Percentiles rank a stretch among this genome's conserved stretches.
phyloP scores from a whole-genome alignment of 2,329 filamentous ascomycete genomes.

The Clarireedia hainanense region DNA sequence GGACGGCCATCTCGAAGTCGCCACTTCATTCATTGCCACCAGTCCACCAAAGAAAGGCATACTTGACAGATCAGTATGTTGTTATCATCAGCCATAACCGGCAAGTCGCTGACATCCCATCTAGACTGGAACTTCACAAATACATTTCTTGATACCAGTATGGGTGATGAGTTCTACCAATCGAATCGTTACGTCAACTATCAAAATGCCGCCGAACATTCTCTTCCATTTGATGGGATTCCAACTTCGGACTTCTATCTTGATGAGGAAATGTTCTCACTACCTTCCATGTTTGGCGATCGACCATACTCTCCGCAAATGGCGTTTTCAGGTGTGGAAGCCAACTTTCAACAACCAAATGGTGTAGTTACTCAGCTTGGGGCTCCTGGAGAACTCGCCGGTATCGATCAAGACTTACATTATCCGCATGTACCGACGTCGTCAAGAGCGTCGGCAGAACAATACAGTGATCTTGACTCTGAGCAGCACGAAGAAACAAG shows the following conservation, averaged over 20 bases:
- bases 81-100: neutral
- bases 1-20: neutral
- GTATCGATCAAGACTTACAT: too few relatives aligned
- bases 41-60: too few relatives aligned
- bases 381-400: too few relatives aligned
- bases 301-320: neutral
- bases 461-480: neutral
- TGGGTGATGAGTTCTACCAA: neutral
- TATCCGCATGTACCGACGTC: too few relatives aligned
- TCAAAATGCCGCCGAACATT: neutral
- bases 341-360: neutral
- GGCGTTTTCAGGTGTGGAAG: neutral
- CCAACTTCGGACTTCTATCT: neutral
- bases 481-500: too few relatives aligned
- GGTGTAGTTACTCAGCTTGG: neutral
- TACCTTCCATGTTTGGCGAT: neutral
- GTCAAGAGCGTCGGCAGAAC: neutral
- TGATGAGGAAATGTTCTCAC: neutral
- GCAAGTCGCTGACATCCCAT: neutral
- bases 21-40: neutral
- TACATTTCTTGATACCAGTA: neutral
- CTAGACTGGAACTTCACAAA: neutral
- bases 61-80: neutral
- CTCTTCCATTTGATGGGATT: neutral
- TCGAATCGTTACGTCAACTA: neutral